A percentile compares a stretch with the other conserved stretches of the same genome.
Evolutionary conservation across 2,329 filamentous ascomycete species (phyloP).

Genomic region (Fusarium austroafricanum): DNA sequence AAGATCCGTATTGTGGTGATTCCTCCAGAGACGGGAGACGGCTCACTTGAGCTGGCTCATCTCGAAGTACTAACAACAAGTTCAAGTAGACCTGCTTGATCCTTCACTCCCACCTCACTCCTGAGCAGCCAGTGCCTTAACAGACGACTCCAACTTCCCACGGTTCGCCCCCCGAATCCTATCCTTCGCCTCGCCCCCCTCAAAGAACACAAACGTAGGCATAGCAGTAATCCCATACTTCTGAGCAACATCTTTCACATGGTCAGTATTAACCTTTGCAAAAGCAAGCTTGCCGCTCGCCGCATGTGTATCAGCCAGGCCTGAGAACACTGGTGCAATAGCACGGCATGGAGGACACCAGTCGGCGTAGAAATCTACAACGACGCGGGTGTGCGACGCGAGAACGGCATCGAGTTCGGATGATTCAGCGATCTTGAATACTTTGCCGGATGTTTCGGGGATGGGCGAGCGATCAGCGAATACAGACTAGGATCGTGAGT

Average conservation of each 20-base stretch:
- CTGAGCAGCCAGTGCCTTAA: conserved; percentile 40
- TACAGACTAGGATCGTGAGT: conserved; percentile 24
- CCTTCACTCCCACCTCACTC: neutral
- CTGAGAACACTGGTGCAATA: conserved; percentile 76
- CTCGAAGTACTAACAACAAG: no score
- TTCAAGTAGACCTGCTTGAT: neutral
- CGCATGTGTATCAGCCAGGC: conserved; percentile 38
- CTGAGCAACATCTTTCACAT: conserved; percentile 77
- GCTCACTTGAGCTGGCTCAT: no score
- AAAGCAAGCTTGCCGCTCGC: conserved; percentile 70
- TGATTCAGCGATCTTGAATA: conserved; percentile 49
- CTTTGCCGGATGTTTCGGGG: conserved; percentile 54
- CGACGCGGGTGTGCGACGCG: conserved; percentile 65
- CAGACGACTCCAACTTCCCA: conserved; percentile 44
- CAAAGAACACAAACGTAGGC: conserved; percentile 89
- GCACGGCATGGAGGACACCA: conserved; percentile 96
- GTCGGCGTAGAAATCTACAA: conserved; percentile 86
- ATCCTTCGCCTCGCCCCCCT: conserved; percentile 68
- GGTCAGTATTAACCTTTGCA: conserved; percentile 90
- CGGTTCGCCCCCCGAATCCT: conserved; percentile 48
- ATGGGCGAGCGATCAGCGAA: conserved; percentile 49
- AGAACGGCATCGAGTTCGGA: conserved; percentile 46
- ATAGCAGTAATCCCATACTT: conserved; percentile 86
- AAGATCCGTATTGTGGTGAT: neutral
- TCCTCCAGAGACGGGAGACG: neutral